phyloP scores from a whole-genome alignment of 441 rosid species.

The Macaranga tanarius region DNA sequence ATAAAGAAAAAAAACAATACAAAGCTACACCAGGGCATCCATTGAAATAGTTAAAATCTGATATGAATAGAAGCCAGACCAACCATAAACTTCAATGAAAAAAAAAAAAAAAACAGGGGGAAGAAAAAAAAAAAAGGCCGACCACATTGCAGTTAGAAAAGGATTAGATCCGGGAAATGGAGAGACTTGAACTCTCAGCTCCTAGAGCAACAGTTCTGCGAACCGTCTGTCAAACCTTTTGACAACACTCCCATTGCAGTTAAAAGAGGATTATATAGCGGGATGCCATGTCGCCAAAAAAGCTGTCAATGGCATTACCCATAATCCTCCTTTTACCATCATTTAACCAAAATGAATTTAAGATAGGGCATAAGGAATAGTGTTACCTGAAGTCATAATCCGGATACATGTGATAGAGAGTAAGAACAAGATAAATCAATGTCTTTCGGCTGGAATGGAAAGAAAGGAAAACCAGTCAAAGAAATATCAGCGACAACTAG shows the following conservation, averaged over 20 bases:
- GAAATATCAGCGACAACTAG: conserved; percentile 9
- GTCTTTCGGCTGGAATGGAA: conserved; percentile 79
- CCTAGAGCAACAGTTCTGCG: conserved; percentile 73
- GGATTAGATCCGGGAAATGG: conserved; percentile 79
- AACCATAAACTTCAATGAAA: not conserved
- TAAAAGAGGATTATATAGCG: conserved; percentile 60
- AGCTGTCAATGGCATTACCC: conserved; percentile 99
- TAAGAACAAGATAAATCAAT: conserved; percentile 89
- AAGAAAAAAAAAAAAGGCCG: not conserved
- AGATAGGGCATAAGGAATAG: conserved; percentile 24
- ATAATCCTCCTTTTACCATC: conserved; percentile 61
- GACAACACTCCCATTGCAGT: conserved; percentile 94
- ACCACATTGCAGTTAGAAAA: too few relatives aligned
- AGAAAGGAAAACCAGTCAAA: conserved; percentile 34
- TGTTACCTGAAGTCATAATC: conserved; percentile 96
- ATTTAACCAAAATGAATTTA: not conserved
- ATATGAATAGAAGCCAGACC: not conserved
- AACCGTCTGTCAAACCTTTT: conserved; percentile 96
- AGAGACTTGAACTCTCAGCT: conserved; percentile 99
- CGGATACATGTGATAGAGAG: conserved; percentile 86
- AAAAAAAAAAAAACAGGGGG: not conserved
- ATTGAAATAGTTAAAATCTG: conserved; percentile 1
- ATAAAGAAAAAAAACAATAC: conserved; percentile 31
- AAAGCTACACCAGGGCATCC: conserved; percentile 10
- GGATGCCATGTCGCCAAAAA: conserved; percentile 92